Evolutionary conservation across 495 filamentous ascomycete genomes (phyloP), one percentile per base, ranked within the genome.

Genomic region (Arthonia radiata): DNA sequence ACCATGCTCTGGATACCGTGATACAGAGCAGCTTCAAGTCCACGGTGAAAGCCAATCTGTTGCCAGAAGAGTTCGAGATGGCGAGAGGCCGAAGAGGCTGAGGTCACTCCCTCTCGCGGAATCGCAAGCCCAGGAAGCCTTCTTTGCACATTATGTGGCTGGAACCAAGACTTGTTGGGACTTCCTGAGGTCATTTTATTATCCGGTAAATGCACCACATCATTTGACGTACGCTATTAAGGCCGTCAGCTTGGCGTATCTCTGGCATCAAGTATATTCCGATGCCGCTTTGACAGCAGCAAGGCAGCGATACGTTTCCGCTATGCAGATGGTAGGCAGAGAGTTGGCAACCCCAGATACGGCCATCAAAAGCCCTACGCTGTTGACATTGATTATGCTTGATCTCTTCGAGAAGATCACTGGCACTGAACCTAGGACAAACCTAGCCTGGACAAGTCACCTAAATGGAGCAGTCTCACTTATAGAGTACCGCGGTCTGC

Each of bases 1-100:
- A 7, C 26, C 23, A 16, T 39, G 37, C 22, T 15, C 27, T 9
- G 37, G 37, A 26, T 39, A 39, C 22, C 29, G 37, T 3, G 33
- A 39, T 13, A 30, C 31, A 7, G 3, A 22, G 5, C 28, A 26
- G 3, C 27, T 39, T 9, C 37, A 30, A 0, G 33, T 39, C 13
- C 18, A 14, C 3, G 31, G 36, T 28, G 25, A 39, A 18, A 35
- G 26, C 2, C 4, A 28, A 13, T n/a, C 24, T 13, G 25, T 36
- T n/a, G 13, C 11, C 16, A 15, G 14, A 17, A 39, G 29, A 24
- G 33, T 31, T 2, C 8, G 16, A 23, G 17, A 30, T 11, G 26
- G 22, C 13, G 14, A 13, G 9, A 9, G 9, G 12, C 18, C 6
- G 16, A 7, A 24, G n/a, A 7, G 8, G 24, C 26, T 17, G 18